Evolutionary conservation across 164 flowering plant species (phyloP).

Genomic region (Annona cherimola): DNA sequence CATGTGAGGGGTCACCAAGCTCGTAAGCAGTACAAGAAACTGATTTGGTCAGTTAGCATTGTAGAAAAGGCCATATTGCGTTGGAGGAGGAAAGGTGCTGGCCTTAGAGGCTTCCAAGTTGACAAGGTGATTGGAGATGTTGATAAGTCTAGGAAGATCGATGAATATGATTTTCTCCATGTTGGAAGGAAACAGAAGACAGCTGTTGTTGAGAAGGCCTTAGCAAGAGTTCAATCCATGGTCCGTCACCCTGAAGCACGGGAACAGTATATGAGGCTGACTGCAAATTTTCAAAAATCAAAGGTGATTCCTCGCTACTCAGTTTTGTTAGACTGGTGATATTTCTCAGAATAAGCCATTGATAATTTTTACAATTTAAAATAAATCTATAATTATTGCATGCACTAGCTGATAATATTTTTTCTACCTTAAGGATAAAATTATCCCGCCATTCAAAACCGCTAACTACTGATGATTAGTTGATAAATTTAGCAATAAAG

Average conservation of each 20-base stretch:
- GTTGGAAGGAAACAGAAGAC: slow-evolving; percentile 61
- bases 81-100: slow-evolving; percentile 79
- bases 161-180: slow-evolving; percentile 75
- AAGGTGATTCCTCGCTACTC: slow-evolving; percentile 26
- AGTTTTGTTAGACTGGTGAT: neutral
- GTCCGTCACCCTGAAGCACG: slow-evolving; percentile 70
- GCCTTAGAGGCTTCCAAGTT: slow-evolving; percentile 61
- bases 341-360: no score
- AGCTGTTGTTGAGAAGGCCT: slow-evolving; percentile 60
- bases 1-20: slow-evolving; percentile 83
- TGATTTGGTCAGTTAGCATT: slow-evolving; percentile 78
- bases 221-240: slow-evolving; percentile 81
- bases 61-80: slow-evolving; percentile 86
- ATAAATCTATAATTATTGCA: no score
- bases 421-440: no score
- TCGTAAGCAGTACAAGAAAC: slow-evolving; percentile 61
- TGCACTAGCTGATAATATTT: no score
- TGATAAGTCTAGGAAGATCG: slow-evolving; percentile 30
- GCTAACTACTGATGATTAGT: no score
- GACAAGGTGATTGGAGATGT: slow-evolving; percentile 20
- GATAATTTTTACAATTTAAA: no score
- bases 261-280: slow-evolving; percentile 73
- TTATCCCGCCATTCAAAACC: no score
- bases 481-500: no score
- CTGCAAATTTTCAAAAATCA: slow-evolving; percentile 31